Conservation (phyloP, 148 eudicot species). For the Dianthus caryophyllus region DNA sequence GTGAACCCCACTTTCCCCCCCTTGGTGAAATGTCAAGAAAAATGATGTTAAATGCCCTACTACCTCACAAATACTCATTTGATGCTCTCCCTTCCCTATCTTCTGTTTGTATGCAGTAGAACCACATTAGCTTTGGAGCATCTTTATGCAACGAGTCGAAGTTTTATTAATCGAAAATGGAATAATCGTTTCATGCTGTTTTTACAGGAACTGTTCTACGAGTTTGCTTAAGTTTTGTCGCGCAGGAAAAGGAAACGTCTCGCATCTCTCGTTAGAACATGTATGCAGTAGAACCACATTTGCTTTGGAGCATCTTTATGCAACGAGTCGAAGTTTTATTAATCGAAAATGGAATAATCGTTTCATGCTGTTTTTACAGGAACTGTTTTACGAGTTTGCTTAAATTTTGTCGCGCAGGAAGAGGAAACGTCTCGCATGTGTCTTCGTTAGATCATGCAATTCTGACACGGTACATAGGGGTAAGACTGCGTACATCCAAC, state of each 20-base stretch:
- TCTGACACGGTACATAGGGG: too few relatives aligned
- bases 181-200: not conserved
- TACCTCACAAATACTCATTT: conserved; percentile 19
- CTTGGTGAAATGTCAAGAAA: conserved; percentile 3
- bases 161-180: not conserved
- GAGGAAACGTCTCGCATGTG: too few relatives aligned
- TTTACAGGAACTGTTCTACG: not conserved
- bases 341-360: not conserved
- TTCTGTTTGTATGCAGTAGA: conserved; percentile 11
- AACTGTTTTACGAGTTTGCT: not conserved
- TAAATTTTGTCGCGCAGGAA: too few relatives aligned
- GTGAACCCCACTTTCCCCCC: conserved; percentile 17
- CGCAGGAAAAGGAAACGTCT: too few relatives aligned
- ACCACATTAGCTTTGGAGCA: conserved; percentile 16
- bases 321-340: not conserved
- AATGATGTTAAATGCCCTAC: conserved; percentile 13
- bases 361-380: not conserved
- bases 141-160: conserved; percentile 11
- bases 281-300: conserved; percentile 17
- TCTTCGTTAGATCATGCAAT: too few relatives aligned
- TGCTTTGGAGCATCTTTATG: conserved; percentile 19
- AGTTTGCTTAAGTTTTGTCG: too few relatives aligned
- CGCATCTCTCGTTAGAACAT: too few relatives aligned
- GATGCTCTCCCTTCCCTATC: not conserved
- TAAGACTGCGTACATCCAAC: too few relatives aligned